A percentile compares a stretch with the other conserved stretches of the same genome.
Conservation (phyloP, 176 grass and related monocot species). For the Aegilops bicornis region DNA sequence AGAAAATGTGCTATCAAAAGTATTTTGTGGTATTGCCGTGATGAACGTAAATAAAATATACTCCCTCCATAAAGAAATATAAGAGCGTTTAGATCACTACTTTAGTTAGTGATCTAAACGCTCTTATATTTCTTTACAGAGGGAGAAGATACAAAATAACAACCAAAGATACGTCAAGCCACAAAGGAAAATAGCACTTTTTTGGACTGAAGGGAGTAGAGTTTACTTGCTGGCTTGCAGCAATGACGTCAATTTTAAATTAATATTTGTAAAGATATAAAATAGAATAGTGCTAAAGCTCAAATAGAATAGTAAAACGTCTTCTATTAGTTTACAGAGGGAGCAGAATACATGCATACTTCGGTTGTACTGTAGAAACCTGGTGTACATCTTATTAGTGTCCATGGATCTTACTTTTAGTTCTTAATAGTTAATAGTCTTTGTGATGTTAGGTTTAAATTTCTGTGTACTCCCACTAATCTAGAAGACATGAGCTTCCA, state of each 20-base stretch:
- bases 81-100: too few species aligned
- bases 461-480: not conserved
- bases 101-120: too few species aligned
- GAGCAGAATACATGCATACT: not conserved
- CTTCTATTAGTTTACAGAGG: too few species aligned
- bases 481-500: not conserved
- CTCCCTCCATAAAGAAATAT: not conserved
- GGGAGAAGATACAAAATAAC: not conserved
- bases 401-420: slow-evolving; percentile 5
- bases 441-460: slow-evolving; percentile 7
- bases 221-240: slow-evolving; percentile 8
- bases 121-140: too few species aligned
- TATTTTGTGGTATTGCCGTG: not conserved
- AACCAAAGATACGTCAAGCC: not conserved
- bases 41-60: not conserved
- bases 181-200: not conserved
- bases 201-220: not conserved
- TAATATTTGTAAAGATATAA: not conserved
- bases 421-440: not conserved
- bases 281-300: slow-evolving; percentile 7
- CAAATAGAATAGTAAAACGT: not conserved
- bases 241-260: not conserved
- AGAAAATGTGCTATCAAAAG: not conserved
- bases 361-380: not conserved
- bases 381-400: not conserved